Base-by-base conservation (phyloP, 192 early-diverging fungal genomes). In the Backusella sp. region DNA sequence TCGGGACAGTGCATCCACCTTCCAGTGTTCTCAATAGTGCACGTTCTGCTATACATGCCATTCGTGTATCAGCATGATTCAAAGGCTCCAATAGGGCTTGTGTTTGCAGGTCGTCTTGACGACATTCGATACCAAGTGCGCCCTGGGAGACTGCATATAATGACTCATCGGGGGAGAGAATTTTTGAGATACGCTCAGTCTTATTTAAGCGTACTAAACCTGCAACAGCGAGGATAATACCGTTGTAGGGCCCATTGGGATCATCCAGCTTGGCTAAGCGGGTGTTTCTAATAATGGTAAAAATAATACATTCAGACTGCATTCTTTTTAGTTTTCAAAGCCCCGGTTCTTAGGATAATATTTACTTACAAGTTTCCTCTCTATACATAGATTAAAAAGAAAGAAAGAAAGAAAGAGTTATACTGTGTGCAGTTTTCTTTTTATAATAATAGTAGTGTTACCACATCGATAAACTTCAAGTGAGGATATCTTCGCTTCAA, bases 1-100 rank as follows among this genome's bases (percentile, higher is more conserved):
- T 91, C 6, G 97, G 96, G 44, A 99, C 96, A 41, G 90, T 93
- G 85, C 97, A 99, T 9, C 97, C 97, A 44, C 97, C 97, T 85
- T 99, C 95, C 21, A 99, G 83, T 37, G 82, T 86, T 19, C 92
- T 87, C 95, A 97, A 96, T 74, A 97, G 87, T 44, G 90, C 85
- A 9, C 96, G 93, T 79, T 99, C 96, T 7, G 93, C 91, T 36
- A 86, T 81, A 68, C 94, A 96, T 42, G 87, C 77, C 34, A 95
- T 68, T 39, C 90, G 78, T 1, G 95, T 90, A 8, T 79, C 79
- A 41, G 73, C 21, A 74, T 96, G 90, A 46, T 94, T 87, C 21
- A 99, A 88, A 14, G 85, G 79, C 1, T 73, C 77, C 11, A 96
- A 74, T 30, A 95, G 37, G 26, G 0, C 82, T 88, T 6, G 78